A percentile compares a stretch with the other conserved stretches of the same genome.
These are phyloP conservation scores for Castanea sativa DNA, from an alignment of 306 rosid species.

Conservation along the genomic window DNA sequence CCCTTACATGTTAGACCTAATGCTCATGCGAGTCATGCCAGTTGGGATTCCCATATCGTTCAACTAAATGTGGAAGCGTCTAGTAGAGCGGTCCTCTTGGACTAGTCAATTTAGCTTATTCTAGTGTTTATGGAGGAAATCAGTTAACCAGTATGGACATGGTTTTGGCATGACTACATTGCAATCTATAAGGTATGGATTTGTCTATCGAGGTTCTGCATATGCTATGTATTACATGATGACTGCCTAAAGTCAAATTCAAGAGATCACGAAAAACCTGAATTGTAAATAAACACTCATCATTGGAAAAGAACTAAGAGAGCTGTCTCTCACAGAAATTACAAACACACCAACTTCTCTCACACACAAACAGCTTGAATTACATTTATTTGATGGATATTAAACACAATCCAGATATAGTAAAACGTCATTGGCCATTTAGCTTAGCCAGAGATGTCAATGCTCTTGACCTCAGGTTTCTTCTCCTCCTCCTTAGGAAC, in stretches of 20 bases:
- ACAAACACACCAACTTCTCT: background rate
- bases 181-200: too few species aligned
- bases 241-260: too few species aligned
- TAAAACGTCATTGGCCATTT: background rate
- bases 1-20: background rate
- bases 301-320: too few species aligned
- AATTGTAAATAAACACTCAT: too few species aligned
- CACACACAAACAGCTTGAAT: background rate
- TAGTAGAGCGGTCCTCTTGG: background rate
- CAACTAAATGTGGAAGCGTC: background rate
- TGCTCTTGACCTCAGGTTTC: slow-evolving; percentile 5
- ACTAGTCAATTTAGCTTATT: too few species aligned
- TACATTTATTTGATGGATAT: background rate
- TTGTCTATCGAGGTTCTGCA: too few species aligned
- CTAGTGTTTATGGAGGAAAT: too few species aligned
- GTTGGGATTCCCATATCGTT: background rate
- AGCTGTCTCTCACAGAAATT: background rate
- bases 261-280: too few species aligned
- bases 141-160: too few species aligned
- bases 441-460: slow-evolving; percentile 13
- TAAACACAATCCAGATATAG: background rate
- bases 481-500: slow-evolving; percentile 15
- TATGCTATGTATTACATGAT: too few species aligned
- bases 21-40: slow-evolving; percentile 4
- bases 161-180: too few species aligned